Conservation (phyloP, 75 land plant species). For the Pinus taeda region DNA sequence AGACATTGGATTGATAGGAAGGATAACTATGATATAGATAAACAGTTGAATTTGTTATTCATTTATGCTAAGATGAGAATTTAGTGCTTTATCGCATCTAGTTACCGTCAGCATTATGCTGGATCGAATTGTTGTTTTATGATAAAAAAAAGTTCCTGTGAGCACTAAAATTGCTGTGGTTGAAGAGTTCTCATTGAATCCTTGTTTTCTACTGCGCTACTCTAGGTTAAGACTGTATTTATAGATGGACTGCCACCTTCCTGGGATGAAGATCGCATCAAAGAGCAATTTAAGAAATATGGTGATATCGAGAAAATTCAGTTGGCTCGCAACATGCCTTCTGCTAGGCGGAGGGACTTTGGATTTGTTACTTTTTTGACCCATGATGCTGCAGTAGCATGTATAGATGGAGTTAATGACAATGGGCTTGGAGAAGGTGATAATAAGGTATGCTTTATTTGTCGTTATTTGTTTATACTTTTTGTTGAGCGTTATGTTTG, state of each 20-base stretch:
- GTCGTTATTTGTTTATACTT: not conserved
- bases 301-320: slow-evolving; percentile 76
- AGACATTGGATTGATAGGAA: not conserved
- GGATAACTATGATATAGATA: too few species aligned
- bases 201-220: not conserved
- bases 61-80: too few species aligned
- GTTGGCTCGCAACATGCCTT: slow-evolving; percentile 81
- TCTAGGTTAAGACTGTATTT: slow-evolving; percentile 87
- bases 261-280: slow-evolving; percentile 88
- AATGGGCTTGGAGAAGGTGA: slow-evolving; percentile 77
- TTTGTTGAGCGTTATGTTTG: not conserved
- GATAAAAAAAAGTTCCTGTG: too few species aligned
- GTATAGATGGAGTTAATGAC: slow-evolving; percentile 74
- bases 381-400: slow-evolving; percentile 84
- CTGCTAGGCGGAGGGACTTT: slow-evolving; percentile 86
- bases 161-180: too few species aligned
- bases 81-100: not conserved
- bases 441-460: slow-evolving; percentile 44
- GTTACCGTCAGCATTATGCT: not conserved
- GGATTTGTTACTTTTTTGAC: slow-evolving; percentile 81
- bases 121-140: not conserved
- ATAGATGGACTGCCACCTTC: slow-evolving; percentile 77
- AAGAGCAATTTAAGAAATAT: slow-evolving; percentile 60
- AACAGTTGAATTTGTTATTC: too few species aligned
- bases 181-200: not conserved